A percentile compares a stretch with the other conserved stretches of the same genome.
phyloP scores from a whole-genome alignment of 225 moss, liverwort and hornwort genomes.

The Pleurozium schreberi region DNA sequence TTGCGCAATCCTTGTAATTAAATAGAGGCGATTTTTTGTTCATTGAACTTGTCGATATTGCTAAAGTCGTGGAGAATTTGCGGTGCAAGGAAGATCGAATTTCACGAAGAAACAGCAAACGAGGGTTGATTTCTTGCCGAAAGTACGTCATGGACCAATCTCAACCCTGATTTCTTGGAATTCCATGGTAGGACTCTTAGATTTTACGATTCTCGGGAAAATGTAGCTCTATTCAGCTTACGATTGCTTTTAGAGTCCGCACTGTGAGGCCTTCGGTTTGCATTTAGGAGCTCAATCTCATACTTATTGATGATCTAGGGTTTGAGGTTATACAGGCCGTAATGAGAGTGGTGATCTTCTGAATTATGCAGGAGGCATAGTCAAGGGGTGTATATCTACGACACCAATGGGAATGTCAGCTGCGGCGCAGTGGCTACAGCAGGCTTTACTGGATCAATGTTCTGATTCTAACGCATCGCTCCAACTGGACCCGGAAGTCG shows the following conservation, averaged over 20 bases:
- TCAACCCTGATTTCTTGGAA: neutral
- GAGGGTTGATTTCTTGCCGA: neutral
- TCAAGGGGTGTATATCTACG: neutral
- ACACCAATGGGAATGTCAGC: conserved; percentile 55
- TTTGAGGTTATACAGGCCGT: neutral
- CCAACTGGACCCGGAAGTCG: conserved; percentile 63
- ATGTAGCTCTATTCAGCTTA: neutral
- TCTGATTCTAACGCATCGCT: conserved; percentile 41
- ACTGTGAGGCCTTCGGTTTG: neutral
- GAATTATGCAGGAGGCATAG: neutral
- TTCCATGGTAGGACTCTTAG: neutral
- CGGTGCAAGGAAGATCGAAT: neutral
- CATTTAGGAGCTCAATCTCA: neutral
- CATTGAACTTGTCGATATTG: neutral
- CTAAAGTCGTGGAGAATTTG: neutral
- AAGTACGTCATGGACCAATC: neutral
- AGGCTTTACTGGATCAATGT: conserved; percentile 47
- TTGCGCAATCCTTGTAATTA: too few relatives aligned
- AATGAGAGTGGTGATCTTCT: neutral
- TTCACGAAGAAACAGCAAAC: neutral
- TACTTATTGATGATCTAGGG: neutral
- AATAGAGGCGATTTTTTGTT: neutral
- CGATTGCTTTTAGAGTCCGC: neutral
- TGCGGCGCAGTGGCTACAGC: conserved; percentile 78
- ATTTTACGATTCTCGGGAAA: neutral